Conservation (phyloP, 164 flowering plant genomes). For the Macadamia integrifolia region DNA sequence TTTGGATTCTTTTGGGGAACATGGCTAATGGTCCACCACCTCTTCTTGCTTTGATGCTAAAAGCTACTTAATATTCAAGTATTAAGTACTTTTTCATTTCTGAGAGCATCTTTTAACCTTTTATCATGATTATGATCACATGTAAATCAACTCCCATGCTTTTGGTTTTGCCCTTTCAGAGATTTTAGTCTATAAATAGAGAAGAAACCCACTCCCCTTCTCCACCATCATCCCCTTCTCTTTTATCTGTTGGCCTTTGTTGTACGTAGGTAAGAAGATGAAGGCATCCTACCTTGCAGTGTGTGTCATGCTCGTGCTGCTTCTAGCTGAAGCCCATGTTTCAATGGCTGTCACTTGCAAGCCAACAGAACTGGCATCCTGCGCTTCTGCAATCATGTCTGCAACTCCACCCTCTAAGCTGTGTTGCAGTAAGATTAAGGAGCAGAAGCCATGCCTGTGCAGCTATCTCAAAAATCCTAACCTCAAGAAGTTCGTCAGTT, state of each 20-base stretch:
- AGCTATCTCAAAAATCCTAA: conserved; percentile 48
- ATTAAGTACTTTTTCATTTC: no score
- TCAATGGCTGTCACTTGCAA: conserved; percentile 47
- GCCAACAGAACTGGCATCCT: conserved; percentile 40
- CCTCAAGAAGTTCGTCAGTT: conserved; percentile 42
- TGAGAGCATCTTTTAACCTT: no score
- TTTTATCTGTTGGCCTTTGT: no score
- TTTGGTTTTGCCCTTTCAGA: no score
- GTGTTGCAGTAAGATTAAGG: conserved; percentile 50
- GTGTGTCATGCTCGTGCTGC: conserved; percentile 21
- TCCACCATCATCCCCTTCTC: not conserved
- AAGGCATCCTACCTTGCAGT: not conserved
- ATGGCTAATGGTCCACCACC: no score
- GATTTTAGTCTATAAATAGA: not conserved
- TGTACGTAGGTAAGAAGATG: not conserved
- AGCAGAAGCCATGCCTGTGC: conserved; percentile 69
- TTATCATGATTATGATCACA: no score
- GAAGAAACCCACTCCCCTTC: not conserved
- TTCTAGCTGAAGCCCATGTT: conserved; percentile 24
- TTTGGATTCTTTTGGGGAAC: no score
- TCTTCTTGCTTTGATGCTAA: no score
- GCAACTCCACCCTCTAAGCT: conserved; percentile 27
- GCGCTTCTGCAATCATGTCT: conserved; percentile 37
- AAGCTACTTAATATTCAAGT: no score
- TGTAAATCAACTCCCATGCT: no score